Evolutionary conservation across 1,284 basidiomycete genomes (phyloP), one percentile per base, ranked within the genome.

Genomic region (Puccinia horiana): DNA sequence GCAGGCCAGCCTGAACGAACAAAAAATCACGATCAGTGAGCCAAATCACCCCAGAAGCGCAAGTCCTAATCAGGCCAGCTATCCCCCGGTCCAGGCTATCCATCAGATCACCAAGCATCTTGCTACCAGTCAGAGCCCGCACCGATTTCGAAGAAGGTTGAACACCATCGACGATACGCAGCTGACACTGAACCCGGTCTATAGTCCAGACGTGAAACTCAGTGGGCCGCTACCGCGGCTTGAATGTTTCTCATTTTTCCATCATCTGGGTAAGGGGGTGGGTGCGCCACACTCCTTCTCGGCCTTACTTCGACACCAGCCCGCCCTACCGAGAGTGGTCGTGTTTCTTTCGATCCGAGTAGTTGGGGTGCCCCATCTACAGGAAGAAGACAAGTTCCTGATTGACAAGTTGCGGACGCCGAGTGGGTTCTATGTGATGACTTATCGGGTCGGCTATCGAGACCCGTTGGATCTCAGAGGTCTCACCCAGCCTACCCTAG

Each of bases 371-470:
- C 88, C 91, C 0, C 87, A 88, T 58, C 88, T 91, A 16, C 85
- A 88, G 0, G 77, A 85, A 0, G 87, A 88, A 32, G 89, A 91
- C 52, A 88, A 90, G 12, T 91, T 90, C 85, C 86, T 88, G 16
- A 88, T 91, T 35, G 88, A 88, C 35, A 91, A 90, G 85, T 89
- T 91, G 47, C 88, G 90, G 29, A 88, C 89, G 1, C 84, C 91
- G 16, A 88, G 90, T 84, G 90, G 90, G 9, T 69, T 69, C 65
- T 69, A 69, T 69, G n/a, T 69, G 11, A 69, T 69, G 65, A 69
- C 90, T 0, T 91, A 91, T 83, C 89, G 89, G 83, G 86, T 90
- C 44, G 91, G 91, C 0, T 92, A 91, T 87, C 88, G 91, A 40
- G 91, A 92, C 80, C 14, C 44, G 1, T 47, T 82, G 23, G 83